These are phyloP conservation scores for Tubosaeta sp. DNA, from an alignment of 768 basidiomycete species.

Conservation along the genomic window DNA sequence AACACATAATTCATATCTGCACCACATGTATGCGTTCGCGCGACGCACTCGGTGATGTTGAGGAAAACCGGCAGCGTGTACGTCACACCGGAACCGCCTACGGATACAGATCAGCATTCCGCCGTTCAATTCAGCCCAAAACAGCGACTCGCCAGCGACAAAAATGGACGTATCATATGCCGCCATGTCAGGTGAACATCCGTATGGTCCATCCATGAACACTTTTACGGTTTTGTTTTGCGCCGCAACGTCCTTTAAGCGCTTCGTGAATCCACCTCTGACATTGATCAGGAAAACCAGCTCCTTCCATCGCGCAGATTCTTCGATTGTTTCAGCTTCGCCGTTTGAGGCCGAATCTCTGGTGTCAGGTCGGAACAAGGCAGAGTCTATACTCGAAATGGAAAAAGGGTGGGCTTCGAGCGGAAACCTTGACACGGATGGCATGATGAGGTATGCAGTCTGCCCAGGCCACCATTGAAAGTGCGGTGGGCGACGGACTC, in stretches of 20 bases:
- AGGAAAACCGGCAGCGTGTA: constrained; percentile 44
- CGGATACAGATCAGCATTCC: not conserved
- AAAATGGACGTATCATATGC: constrained; percentile 45
- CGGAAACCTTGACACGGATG: constrained; percentile 40
- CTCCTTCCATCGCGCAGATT: constrained; percentile 32
- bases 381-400: constrained; percentile 41
- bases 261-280: constrained; percentile 57
- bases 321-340: not conserved
- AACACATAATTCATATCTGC: not conserved
- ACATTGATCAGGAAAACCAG: constrained; percentile 60
- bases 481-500: constrained; percentile 39
- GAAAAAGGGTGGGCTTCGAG: constrained; percentile 63
- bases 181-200: constrained; percentile 38
- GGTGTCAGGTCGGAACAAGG: constrained; percentile 9
- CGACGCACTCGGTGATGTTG: constrained; percentile 38
- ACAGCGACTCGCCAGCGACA: constrained; percentile 39
- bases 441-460: constrained; percentile 48
- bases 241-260: constrained; percentile 35
- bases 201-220: constrained; percentile 60
- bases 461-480: constrained; percentile 56
- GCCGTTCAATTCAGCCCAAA: not conserved
- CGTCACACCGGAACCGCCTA: constrained; percentile 50
- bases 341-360: not conserved
- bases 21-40: no score
- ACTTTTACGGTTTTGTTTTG: constrained; percentile 36